Evolutionary conservation across 2,329 filamentous ascomycete species (phyloP).

Genomic region (Exophiala oligosperma): DNA sequence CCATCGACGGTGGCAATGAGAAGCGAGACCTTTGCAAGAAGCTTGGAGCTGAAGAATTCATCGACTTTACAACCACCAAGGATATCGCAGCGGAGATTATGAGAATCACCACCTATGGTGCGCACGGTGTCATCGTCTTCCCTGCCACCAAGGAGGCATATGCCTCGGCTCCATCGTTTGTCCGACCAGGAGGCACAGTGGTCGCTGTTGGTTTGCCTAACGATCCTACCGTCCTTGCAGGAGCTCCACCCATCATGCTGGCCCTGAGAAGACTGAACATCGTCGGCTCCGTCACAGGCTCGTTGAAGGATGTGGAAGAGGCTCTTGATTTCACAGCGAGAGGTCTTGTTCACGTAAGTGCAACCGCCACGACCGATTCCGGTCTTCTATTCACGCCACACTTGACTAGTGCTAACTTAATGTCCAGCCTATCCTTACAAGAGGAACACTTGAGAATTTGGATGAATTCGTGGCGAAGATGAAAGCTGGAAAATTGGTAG

Average conservation of each 20-base stretch:
- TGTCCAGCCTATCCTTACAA: too few relatives aligned
- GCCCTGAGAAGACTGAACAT: slow-evolving; percentile 29
- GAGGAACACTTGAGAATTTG: too few relatives aligned
- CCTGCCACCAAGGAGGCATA: slow-evolving; percentile 37
- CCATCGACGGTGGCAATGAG: slow-evolving; percentile 36
- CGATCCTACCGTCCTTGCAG: slow-evolving; percentile 33
- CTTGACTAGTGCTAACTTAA: too few relatives aligned
- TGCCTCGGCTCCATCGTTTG: slow-evolving; percentile 31
- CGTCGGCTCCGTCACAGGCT: slow-evolving; percentile 43
- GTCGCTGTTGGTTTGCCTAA: slow-evolving; percentile 36
- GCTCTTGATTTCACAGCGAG: slow-evolving; percentile 44
- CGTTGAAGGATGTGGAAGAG: slow-evolving; percentile 46
- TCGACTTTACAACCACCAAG: slow-evolving; percentile 34
- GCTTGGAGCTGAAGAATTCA: slow-evolving; percentile 37
- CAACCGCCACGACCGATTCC: not conserved
- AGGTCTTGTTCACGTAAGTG: slow-evolving; percentile 34
- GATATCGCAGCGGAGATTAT: slow-evolving; percentile 35
- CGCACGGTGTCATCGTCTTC: slow-evolving; percentile 38
- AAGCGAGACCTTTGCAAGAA: slow-evolving; percentile 37
- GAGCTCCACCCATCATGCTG: slow-evolving; percentile 27
- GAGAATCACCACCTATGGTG: slow-evolving; percentile 35
- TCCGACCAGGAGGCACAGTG: slow-evolving; percentile 36
- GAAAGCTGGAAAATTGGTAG: too few relatives aligned
- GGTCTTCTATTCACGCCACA: too few relatives aligned
- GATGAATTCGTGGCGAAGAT: too few relatives aligned